Conservation (phyloP, 331 rosid species). For the Acacia concinna region DNA sequence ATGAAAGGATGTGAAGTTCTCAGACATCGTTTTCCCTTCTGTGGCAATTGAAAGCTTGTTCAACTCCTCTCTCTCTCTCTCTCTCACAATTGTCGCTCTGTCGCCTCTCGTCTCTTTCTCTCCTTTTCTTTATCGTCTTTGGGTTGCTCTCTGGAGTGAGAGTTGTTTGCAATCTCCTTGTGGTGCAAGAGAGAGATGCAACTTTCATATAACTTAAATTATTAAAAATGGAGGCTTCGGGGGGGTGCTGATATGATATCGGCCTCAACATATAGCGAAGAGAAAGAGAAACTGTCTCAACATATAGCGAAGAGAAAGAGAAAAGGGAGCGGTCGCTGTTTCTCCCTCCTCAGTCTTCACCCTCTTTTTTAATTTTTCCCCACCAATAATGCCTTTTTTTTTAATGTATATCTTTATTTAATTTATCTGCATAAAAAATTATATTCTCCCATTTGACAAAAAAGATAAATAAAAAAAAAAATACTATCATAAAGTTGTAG, state of each 20-base stretch:
- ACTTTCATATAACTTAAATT: conserved; percentile 30
- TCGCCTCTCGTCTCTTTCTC: conserved; percentile 53
- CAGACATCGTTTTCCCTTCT: conserved; percentile 77
- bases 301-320: conserved; percentile 17
- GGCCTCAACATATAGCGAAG: conserved; percentile 45
- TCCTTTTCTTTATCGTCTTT: conserved; percentile 53
- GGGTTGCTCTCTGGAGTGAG: conserved; percentile 46
- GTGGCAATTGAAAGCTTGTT: conserved; percentile 60
- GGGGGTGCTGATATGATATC: conserved; percentile 33
- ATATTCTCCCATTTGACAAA: conserved; percentile 12
- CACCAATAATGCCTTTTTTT: conserved; percentile 49
- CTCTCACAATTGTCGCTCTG: conserved; percentile 34
- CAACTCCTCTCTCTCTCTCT: conserved; percentile 34
- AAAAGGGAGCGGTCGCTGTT: conserved; percentile 61
- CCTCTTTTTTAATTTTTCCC: conserved; percentile 39
- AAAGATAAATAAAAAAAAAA: not conserved
- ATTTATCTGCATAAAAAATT: conserved; percentile 19
- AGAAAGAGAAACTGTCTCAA: conserved; percentile 46
- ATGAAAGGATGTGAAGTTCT: conserved; percentile 70
- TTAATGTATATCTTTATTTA: too few species aligned
- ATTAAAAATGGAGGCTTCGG: conserved; percentile 45
- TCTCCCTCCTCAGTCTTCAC: conserved; percentile 42
- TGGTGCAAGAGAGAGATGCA: conserved; percentile 50
- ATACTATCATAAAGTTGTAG: not conserved
- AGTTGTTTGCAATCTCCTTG: conserved; percentile 50